Evolutionary conservation across 352 stramenopile species (phyloP), one percentile per base, ranked within the genome.

Genomic region (Phytophthora fragariaefolia): DNA sequence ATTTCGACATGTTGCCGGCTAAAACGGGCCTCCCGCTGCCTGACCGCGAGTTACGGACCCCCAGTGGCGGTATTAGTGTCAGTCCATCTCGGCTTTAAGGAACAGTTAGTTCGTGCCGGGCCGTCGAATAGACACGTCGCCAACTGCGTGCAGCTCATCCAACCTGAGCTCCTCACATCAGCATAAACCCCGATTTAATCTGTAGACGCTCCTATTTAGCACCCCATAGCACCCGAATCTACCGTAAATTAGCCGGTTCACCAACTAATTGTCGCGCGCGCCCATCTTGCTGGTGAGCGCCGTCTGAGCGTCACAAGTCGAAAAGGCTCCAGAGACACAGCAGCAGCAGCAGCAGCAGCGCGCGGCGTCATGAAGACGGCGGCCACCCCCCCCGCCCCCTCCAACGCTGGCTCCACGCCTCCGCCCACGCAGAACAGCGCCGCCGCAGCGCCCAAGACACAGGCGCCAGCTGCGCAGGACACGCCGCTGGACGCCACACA

Each of bases 281-380:
- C 55, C 51, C 42, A 47, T 49, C 26, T 12, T 18, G 42, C 15
- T 54, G 47, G 54, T 27, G 27, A 40, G 15, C 13, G 47, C 43
- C 45, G 45, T 38, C 47, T 8, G 12, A 36, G n/a, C 30, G 26
- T 51, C 54, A 69, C 28, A 69, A 65, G 27, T 64, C 62, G 62
- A 69, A 65, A 69, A 65, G 38, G 51, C 47, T 49, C 54, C 32
- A 46, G 26, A 51, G 30, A 22, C 48, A 54, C 49, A 40, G 49
- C 10, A 47, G 18, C n/a, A 47, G 40, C 38, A 17, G 23, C 26
- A 22, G 7, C 46, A 26, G 15, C 13, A 20, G 22, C 30, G 50
- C 58, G 36, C 34, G 20, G 22, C 9, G 12, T 40, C 28, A 74
- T 72, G 66, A 71, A 69, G 68, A 80, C 66, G 67, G 73, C 76